A percentile compares a stretch with the other conserved stretches of the same genome.
Evolutionary conservation across 176 grass and related monocot species (phyloP).

Genomic region (Carex pumila): DNA sequence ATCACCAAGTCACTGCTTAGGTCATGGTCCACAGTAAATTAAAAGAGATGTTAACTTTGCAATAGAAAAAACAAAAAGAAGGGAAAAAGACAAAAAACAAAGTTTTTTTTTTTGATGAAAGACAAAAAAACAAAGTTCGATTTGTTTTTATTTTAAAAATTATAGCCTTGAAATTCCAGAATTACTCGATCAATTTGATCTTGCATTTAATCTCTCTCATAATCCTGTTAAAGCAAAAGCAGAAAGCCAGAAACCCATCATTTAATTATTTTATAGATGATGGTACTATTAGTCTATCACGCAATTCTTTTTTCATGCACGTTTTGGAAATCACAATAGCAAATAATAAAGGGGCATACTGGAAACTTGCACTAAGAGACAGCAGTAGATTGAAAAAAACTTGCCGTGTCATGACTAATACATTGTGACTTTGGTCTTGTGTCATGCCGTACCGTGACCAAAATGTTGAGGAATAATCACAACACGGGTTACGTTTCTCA

Average conservation of each 20-base stretch:
- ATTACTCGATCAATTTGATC: not conserved
- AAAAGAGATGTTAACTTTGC: not conserved
- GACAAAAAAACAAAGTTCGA: not conserved
- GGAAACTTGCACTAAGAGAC: conserved; percentile 7
- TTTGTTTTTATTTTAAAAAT: not conserved
- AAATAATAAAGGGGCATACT: conserved; percentile 4
- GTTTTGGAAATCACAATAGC: not conserved
- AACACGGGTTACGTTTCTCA: too few species aligned
- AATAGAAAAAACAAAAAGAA: not conserved
- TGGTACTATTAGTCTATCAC: not conserved
- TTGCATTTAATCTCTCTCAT: not conserved
- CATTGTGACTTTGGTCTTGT: too few species aligned
- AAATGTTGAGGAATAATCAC: too few species aligned
- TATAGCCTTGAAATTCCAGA: not conserved
- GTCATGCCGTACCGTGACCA: too few species aligned
- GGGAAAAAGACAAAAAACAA: not conserved
- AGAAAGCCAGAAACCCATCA: not conserved
- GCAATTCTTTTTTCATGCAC: not conserved
- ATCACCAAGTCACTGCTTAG: not conserved
- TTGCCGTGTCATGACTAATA: too few species aligned
- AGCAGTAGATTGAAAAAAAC: not conserved
- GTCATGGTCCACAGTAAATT: conserved; percentile 3
- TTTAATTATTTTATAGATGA: not conserved
- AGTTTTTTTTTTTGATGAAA: not conserved
- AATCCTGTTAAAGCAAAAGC: not conserved